Conservation (phyloP, 1,139 yeast species). For the Blastobotrys elegans region DNA sequence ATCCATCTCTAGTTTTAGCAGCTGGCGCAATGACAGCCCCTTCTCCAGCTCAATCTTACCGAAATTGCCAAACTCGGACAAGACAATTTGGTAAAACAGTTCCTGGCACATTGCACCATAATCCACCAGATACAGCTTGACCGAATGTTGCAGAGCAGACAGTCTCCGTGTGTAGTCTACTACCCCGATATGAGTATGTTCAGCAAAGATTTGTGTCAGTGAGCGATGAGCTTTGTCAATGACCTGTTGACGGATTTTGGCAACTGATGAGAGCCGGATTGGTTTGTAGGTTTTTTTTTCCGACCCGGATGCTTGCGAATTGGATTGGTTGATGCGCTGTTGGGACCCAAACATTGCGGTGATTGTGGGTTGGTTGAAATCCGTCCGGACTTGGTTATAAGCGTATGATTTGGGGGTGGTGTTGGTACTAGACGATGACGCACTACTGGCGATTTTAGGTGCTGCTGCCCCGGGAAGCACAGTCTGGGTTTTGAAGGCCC, state of each 20-base stretch:
- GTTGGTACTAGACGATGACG: not conserved
- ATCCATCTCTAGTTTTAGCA: slow-evolving; percentile 11
- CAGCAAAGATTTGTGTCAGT: slow-evolving; percentile 62
- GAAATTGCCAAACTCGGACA: slow-evolving; percentile 76
- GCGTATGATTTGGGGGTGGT: slow-evolving; percentile 4
- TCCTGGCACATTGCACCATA: slow-evolving; percentile 63
- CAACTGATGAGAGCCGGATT: slow-evolving; percentile 36
- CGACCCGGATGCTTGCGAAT: slow-evolving; percentile 30
- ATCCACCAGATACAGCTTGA: slow-evolving; percentile 71
- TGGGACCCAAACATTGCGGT: slow-evolving; percentile 7
- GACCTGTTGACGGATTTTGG: slow-evolving; percentile 48
- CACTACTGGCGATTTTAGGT: no score
- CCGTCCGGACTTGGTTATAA: slow-evolving; percentile 50
- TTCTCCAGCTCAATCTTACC: slow-evolving; percentile 49
- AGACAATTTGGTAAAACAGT: slow-evolving; percentile 73
- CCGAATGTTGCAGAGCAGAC: slow-evolving; percentile 78
- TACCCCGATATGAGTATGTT: slow-evolving; percentile 74
- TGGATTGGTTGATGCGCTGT: slow-evolving; percentile 30
- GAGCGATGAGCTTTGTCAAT: slow-evolving; percentile 45
- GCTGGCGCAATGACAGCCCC: slow-evolving; percentile 16
- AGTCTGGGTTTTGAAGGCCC: slow-evolving; percentile 66
- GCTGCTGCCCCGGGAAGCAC: slow-evolving; percentile 32
- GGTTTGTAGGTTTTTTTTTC: slow-evolving; percentile 13
- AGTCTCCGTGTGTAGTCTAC: slow-evolving; percentile 68
- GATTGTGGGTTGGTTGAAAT: slow-evolving; percentile 27